phyloP scores from a whole-genome alignment of 192 early-diverging fungal species.

The Linnemannia elongata region DNA sequence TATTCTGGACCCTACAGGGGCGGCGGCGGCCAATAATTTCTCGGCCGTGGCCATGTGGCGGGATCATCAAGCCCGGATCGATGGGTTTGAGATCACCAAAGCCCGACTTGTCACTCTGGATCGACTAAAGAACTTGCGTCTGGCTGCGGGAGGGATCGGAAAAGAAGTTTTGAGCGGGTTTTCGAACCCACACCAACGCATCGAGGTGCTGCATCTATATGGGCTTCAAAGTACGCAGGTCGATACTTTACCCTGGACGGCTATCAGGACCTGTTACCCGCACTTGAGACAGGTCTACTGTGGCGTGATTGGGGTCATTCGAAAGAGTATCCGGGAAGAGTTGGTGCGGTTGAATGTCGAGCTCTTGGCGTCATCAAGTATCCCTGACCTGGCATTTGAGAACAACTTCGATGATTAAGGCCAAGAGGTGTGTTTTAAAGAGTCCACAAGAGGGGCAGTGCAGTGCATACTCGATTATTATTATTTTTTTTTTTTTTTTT shows the following conservation, averaged over 20 bases:
- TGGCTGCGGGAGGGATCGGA: conserved; percentile 24
- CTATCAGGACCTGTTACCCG: conserved; percentile 3
- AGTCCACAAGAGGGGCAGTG: background rate
- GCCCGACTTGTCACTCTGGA: conserved; percentile 15
- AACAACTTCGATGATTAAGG: conserved; percentile 25
- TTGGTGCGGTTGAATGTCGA: conserved; percentile 15
- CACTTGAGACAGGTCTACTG: conserved; percentile 22
- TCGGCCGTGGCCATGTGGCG: conserved; percentile 11
- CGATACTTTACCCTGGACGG: conserved; percentile 10
- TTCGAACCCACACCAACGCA: background rate
- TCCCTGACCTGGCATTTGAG: conserved; percentile 35
- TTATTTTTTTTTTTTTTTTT: too few species aligned
- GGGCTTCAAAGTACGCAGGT: conserved; percentile 22
- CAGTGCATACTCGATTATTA: too few species aligned
- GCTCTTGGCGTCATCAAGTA: conserved; percentile 14
- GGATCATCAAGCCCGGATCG: conserved; percentile 2
- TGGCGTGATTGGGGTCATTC: conserved; percentile 12
- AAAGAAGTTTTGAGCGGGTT: conserved; percentile 19
- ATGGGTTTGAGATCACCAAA: conserved; percentile 17
- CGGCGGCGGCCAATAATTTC: background rate
- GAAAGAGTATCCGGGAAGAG: conserved; percentile 19
- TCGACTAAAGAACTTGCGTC: conserved; percentile 14
- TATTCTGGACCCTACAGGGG: background rate
- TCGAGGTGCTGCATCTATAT: conserved; percentile 36
- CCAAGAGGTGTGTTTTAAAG: background rate